Evolutionary conservation across 305 asterid species (phyloP).

Genomic region (Fraxinus sp.): DNA sequence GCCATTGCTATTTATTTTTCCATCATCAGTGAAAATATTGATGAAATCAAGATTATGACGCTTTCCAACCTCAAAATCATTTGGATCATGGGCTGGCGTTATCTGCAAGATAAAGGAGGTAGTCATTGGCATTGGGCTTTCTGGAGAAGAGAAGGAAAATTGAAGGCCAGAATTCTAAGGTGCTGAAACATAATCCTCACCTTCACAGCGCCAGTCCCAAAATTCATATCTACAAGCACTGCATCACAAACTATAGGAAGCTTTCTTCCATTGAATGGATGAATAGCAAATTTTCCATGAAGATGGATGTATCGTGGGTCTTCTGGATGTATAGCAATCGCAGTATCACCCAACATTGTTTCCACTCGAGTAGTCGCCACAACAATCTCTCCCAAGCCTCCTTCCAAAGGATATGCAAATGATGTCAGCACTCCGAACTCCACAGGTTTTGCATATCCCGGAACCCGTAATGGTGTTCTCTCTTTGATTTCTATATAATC

Average conservation of each 20-base stretch:
- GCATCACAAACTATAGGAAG: constrained; percentile 91
- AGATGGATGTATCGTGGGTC: constrained; percentile 78
- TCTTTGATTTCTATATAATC: constrained; percentile 79
- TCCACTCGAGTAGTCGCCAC: constrained; percentile 98
- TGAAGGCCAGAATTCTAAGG: neutral
- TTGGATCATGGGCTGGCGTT: constrained; percentile 92
- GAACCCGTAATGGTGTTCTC: constrained; percentile 64
- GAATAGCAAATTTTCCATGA: constrained; percentile 80
- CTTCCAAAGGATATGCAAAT: constrained; percentile 95
- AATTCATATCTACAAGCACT: constrained; percentile 80
- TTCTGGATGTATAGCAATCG: constrained; percentile 90
- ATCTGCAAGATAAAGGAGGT: constrained; percentile 47
- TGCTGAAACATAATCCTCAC: constrained; percentile 32
- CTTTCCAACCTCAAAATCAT: constrained; percentile 87
- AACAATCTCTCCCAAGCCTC: constrained; percentile 77
- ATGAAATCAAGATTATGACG: constrained; percentile 71
- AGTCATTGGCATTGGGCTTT: constrained; percentile 18
- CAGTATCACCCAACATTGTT: constrained; percentile 98
- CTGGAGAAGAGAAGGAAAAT: neutral
- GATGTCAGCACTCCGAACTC: constrained; percentile 94
- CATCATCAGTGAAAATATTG: constrained; percentile 82
- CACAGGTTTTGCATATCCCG: constrained; percentile 68
- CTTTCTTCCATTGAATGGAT: constrained; percentile 84
- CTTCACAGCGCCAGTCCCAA: constrained; percentile 99
- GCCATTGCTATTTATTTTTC: constrained; percentile 75